A percentile compares a stretch with the other conserved stretches of the same genome.
Evolutionary conservation across 805 yeast genomes (phyloP).

Genomic region (Candida coquimbonensis): DNA sequence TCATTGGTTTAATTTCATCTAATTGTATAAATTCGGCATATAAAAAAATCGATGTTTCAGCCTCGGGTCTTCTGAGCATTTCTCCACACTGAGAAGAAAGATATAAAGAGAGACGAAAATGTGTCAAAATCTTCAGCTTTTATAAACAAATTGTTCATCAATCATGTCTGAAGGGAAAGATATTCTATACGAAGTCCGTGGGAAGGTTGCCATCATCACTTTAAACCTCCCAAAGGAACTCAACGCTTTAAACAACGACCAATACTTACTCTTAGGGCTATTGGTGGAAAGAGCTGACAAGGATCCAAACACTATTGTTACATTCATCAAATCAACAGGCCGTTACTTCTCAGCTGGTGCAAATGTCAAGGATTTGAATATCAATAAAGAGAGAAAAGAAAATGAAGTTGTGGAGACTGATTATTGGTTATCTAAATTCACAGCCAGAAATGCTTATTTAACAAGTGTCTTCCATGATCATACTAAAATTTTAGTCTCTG

Average conservation of each 20-base stretch:
- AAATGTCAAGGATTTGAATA: slow-evolving; percentile 38
- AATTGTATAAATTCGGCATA: no score
- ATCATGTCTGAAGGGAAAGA: slow-evolving; percentile 17
- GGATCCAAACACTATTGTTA: slow-evolving; percentile 53
- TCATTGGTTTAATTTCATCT: no score
- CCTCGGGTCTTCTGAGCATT: no score
- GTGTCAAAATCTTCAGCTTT: no score
- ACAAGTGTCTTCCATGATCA: slow-evolving; percentile 67
- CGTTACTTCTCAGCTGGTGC: slow-evolving; percentile 84
- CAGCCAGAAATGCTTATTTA: slow-evolving; percentile 64
- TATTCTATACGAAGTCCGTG: slow-evolving; percentile 29
- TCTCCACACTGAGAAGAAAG: no score
- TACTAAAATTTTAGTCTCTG: slow-evolving; percentile 60
- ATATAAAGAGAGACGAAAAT: no score
- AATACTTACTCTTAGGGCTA: slow-evolving; percentile 54
- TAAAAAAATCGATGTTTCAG: no score
- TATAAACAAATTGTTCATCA: no score
- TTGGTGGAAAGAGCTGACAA: slow-evolving; percentile 54
- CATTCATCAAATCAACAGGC: slow-evolving; percentile 66
- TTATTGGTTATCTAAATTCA: slow-evolving; percentile 50
- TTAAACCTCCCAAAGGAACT: slow-evolving; percentile 52
- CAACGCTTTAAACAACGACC: slow-evolving; percentile 63
- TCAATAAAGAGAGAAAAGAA: slow-evolving; percentile 5
- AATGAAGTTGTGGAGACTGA: slow-evolving; percentile 22
- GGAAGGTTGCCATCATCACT: slow-evolving; percentile 52